Base-by-base conservation (phyloP, 352 stramenopile genomes). In the Hyaloperonospora arabidopsidis region DNA sequence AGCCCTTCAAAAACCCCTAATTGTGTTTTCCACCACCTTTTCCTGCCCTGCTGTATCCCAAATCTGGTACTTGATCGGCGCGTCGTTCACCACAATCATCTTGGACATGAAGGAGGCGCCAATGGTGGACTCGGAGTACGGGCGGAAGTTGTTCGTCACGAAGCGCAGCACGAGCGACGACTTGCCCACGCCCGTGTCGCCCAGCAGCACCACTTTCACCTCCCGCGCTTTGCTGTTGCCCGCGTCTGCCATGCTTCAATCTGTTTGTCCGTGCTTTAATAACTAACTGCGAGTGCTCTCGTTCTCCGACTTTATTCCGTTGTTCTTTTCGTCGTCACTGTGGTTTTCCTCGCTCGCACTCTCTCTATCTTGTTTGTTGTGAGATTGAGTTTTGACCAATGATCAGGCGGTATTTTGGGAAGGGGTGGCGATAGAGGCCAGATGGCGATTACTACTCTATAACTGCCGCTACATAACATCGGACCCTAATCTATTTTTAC, bases 11-110 rank as follows among this genome's bases (percentile, higher is more conserved):
- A 4, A 8, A 4, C 4, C 25, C 8, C 25, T 8, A n/a, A n/a
- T n/a, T 8, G 25, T 32, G 4, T 32, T 32, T 32, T 8, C 29
- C 54, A 7, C 6, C 59, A 88, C 76, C 71, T 93, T 93, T 57
- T 98, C 95, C 79, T 99, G 95, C 14, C 96, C 96, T 29, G 96
- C 96, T 13, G 96, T 99, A 70, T 98, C 95, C 95, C 95, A 98
- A 67, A 99, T 98, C 74, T 98, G 91, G 67, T 98, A 98, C 78
- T 97, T 97, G 59, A 97, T 94, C 45, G 87, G 80, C 43, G 82
- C 81, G 63, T 93, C 85, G 54, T 96, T 91, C 36, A 97, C 84
- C 35, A 93, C 77, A 50, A 97, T 92, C 65, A 97, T 96, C 78
- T 98, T 98, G 53, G 72, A 89, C 88, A 98, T 97, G 84, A 98